These are phyloP conservation scores for Colletotrichum scovillei DNA, from an alignment of 2,329 filamentous ascomycete species.

Conservation along the genomic window DNA sequence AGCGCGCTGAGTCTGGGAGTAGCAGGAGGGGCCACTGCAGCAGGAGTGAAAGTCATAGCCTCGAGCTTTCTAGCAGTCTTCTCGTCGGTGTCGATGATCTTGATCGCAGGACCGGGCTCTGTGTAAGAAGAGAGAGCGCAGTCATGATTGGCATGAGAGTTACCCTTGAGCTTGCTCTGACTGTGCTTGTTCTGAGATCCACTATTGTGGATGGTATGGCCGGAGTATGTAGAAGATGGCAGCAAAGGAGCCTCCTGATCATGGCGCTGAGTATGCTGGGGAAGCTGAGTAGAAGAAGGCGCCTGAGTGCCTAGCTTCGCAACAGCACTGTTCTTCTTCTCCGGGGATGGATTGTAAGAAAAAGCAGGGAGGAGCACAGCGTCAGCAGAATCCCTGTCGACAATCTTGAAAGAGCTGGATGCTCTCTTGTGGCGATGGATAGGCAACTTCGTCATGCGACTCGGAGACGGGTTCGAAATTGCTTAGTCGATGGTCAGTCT, in stretches of 20 bases:
- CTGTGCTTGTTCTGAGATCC: not conserved
- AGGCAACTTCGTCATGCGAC: not conserved
- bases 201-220: not conserved
- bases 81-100: not conserved
- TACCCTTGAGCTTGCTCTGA: not conserved
- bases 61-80: not conserved
- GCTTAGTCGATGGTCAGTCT: not conserved
- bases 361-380: slow-evolving; percentile 7
- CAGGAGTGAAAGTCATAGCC: not conserved
- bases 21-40: not conserved
- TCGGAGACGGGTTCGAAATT: not conserved
- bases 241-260: not conserved
- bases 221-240: not conserved
- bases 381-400: slow-evolving; percentile 3
- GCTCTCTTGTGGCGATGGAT: slow-evolving; percentile 26
- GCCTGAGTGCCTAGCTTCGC: not conserved
- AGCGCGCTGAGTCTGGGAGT: not conserved
- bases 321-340: not conserved
- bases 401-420: slow-evolving; percentile 18
- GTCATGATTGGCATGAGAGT: not conserved
- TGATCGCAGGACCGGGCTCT: not conserved
- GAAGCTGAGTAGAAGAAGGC: not conserved
- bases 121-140: not conserved
- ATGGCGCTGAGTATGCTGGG: not conserved
- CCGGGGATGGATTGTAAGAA: not conserved